These are phyloP conservation scores for Bidens hawaiensis DNA, from an alignment of 140 eudicot genomes.

Conservation along the genomic window DNA sequence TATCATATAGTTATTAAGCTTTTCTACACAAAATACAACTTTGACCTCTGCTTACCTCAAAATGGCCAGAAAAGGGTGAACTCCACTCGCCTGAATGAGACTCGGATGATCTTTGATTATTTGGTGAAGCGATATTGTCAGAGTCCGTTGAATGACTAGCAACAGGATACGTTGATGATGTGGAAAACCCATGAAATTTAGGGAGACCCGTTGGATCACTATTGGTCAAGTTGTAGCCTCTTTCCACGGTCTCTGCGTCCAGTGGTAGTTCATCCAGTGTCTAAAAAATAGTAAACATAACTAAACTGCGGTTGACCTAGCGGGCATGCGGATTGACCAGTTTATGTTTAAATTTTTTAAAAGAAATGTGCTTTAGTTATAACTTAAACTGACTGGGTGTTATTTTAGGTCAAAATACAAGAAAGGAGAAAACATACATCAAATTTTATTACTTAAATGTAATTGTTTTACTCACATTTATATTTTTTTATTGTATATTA, in stretches of 20 bases:
- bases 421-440: not conserved
- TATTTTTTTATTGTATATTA: no score
- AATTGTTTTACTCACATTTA: not conserved
- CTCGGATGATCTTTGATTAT: constrained; percentile 59
- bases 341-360: not conserved
- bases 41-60: constrained; percentile 58
- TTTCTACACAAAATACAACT: not conserved
- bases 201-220: constrained; percentile 85
- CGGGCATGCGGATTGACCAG: not conserved
- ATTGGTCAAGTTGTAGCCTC: constrained; percentile 58
- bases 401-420: not conserved
- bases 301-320: not conserved
- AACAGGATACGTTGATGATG: constrained; percentile 53
- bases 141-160: constrained; percentile 57
- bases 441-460: not conserved
- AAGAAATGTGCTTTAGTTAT: not conserved
- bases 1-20: not conserved
- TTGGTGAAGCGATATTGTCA: constrained; percentile 62
- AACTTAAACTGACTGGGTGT: not conserved
- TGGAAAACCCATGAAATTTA: constrained; percentile 64
- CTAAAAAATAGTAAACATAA: constrained; percentile 23
- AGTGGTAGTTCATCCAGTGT: constrained; percentile 89
- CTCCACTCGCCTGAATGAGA: constrained; percentile 85
- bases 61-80: constrained; percentile 40
- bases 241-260: constrained; percentile 80